phyloP scores from a whole-genome alignment of 345 rosid species.

The Eucalyptus cladocalyx region DNA sequence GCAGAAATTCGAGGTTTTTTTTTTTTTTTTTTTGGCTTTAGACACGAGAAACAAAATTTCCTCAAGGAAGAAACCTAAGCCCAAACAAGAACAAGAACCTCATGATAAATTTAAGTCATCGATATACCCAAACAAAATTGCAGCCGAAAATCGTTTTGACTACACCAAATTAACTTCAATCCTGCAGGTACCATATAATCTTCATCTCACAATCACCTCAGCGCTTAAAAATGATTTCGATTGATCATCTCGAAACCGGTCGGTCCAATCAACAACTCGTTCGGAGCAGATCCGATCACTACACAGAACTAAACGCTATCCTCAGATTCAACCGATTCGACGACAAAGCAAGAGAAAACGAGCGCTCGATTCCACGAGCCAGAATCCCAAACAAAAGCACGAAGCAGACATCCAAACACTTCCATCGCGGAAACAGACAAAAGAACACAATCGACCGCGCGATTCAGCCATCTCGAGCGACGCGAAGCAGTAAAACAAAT shows the following conservation, averaged over 20 bases:
- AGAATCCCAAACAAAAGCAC: background rate
- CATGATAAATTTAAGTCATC: background rate
- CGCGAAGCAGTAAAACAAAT: background rate
- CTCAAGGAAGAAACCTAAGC: background rate
- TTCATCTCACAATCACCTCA: background rate
- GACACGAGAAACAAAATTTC: background rate
- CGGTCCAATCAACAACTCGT: background rate
- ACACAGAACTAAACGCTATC: background rate
- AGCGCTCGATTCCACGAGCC: background rate
- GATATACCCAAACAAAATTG: background rate
- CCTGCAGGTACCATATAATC: background rate
- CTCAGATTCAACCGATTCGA: background rate
- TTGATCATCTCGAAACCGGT: background rate
- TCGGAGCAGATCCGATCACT: background rate
- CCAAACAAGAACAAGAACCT: background rate
- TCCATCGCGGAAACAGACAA: too few species aligned
- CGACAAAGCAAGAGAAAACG: background rate
- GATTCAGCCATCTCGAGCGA: background rate
- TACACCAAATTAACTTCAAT: background rate
- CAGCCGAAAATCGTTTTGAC: background rate
- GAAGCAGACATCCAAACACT: background rate
- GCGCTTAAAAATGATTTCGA: background rate
- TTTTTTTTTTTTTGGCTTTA: background rate
- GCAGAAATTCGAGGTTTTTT: background rate
- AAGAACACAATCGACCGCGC: background rate